Conservation (phyloP, 1,284 basidiomycete genomes). For the Albatrellus sp. region DNA sequence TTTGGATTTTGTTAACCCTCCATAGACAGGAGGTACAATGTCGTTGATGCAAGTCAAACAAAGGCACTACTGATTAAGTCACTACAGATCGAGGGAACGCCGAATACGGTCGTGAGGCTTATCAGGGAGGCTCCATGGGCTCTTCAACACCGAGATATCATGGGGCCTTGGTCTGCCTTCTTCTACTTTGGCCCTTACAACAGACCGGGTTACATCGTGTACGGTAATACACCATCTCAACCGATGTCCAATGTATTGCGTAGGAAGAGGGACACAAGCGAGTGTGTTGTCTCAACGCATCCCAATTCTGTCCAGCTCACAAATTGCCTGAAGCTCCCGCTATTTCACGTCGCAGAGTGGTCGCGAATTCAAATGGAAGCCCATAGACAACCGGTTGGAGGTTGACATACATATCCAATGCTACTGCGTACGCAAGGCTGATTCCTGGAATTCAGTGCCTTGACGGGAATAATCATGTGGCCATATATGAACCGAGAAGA, state of each 20-base stretch:
- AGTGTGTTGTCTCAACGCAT: slow-evolving; percentile 26
- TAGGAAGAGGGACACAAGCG: slow-evolving; percentile 44
- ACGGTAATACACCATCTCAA: slow-evolving; percentile 46
- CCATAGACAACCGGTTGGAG: slow-evolving; percentile 49
- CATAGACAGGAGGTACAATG: slow-evolving; percentile 8
- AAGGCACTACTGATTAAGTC: neutral
- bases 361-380: slow-evolving; percentile 60
- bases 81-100: slow-evolving; percentile 34
- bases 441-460: slow-evolving; percentile 30
- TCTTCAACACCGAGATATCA: slow-evolving; percentile 47
- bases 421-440: neutral
- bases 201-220: slow-evolving; percentile 43
- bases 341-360: slow-evolving; percentile 60
- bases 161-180: slow-evolving; percentile 60
- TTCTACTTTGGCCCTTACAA: slow-evolving; percentile 59
- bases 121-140: slow-evolving; percentile 53
- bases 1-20: neutral
- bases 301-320: neutral
- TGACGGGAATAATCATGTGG: slow-evolving; percentile 40
- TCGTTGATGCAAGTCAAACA: neutral
- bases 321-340: slow-evolving; percentile 34
- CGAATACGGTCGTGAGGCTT: slow-evolving; percentile 50
- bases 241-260: slow-evolving; percentile 45
- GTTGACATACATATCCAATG: slow-evolving; percentile 20
- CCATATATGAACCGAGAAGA: slow-evolving; percentile 48